A percentile compares a stretch with the other conserved stretches of the same genome.
Evolutionary conservation across 2,329 filamentous ascomycete genomes (phyloP).

Genomic region (Nemania diffusa): DNA sequence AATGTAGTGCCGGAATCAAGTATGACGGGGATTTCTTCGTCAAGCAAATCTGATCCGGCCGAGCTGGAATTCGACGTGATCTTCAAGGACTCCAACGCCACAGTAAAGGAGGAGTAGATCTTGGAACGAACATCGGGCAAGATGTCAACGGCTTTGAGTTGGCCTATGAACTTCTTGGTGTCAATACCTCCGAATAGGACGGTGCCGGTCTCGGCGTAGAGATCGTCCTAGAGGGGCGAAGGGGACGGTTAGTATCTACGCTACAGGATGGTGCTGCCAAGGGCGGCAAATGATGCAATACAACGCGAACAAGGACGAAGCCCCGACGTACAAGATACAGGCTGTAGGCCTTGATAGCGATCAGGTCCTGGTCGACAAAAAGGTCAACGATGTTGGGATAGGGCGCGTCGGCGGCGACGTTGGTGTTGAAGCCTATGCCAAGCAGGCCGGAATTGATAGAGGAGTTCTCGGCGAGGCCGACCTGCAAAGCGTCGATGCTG

Average conservation of each 20-base stretch:
- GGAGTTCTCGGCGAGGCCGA: conserved; percentile 63
- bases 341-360: conserved; percentile 73
- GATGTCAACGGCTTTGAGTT: conserved; percentile 66
- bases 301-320: not conserved
- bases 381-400: conserved; percentile 72
- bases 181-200: conserved; percentile 78
- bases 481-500: conserved; percentile 62
- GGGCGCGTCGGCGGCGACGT: conserved; percentile 55
- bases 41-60: conserved; percentile 45
- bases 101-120: conserved; percentile 54
- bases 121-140: conserved; percentile 56
- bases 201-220: conserved; percentile 66
- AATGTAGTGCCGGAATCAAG: conserved; percentile 76
- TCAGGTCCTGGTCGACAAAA: conserved; percentile 70
- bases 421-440: conserved; percentile 66
- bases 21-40: conserved; percentile 57
- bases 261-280: not conserved
- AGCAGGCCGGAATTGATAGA: conserved; percentile 66
- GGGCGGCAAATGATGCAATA: not conserved
- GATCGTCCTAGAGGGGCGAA: conserved; percentile 54
- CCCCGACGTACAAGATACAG: conserved; percentile 65
- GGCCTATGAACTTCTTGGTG: conserved; percentile 71
- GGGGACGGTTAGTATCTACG: conserved; percentile 38
- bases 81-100: conserved; percentile 51
- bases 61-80: conserved; percentile 51